Percentiles rank a stretch among this genome's conserved stretches.
phyloP scores from a whole-genome alignment of 2,329 filamentous ascomycete species.

The Fusarium piperis region DNA sequence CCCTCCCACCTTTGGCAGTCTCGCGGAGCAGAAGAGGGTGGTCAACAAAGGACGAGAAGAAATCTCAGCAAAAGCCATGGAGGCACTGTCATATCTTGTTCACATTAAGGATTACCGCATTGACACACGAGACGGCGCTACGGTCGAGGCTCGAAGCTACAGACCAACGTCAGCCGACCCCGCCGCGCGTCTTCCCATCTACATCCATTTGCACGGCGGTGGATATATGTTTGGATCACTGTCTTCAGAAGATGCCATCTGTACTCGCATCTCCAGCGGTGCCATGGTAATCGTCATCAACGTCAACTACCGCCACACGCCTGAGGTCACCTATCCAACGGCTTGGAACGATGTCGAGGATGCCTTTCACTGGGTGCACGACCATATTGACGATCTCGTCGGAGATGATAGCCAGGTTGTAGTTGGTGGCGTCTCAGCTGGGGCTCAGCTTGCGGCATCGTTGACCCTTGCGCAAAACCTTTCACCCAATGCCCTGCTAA shows the following conservation, averaged over 20 bases:
- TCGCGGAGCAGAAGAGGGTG: constrained; percentile 6
- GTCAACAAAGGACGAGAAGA: constrained; percentile 23
- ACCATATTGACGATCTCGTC: constrained; percentile 15
- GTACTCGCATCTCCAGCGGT: constrained; percentile 57
- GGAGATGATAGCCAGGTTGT: constrained; percentile 45
- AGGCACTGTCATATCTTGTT: constrained; percentile 38
- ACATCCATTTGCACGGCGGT: constrained; percentile 63
- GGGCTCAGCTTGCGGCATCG: constrained; percentile 53
- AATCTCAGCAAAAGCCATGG: constrained; percentile 19
- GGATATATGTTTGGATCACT: constrained; percentile 65
- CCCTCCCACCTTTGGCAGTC: constrained; percentile 3
- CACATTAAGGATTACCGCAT: constrained; percentile 45
- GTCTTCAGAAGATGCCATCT: constrained; percentile 61
- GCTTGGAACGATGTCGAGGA: constrained; percentile 64
- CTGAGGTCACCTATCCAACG: constrained; percentile 61
- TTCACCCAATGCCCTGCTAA: constrained; percentile 20
- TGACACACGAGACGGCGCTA: constrained; percentile 10
- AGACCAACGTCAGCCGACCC: background rate
- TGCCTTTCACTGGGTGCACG: constrained; percentile 62
- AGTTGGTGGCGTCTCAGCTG: constrained; percentile 60
- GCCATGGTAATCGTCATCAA: constrained; percentile 58
- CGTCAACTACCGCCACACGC: constrained; percentile 69
- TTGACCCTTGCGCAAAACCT: constrained; percentile 51
- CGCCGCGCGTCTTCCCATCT: constrained; percentile 57
- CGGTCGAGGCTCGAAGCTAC: constrained; percentile 27